Evolutionary conservation across 345 rosid species (phyloP), one percentile per base, ranked within the genome.

Genomic region (Nephelium lappaceum): DNA sequence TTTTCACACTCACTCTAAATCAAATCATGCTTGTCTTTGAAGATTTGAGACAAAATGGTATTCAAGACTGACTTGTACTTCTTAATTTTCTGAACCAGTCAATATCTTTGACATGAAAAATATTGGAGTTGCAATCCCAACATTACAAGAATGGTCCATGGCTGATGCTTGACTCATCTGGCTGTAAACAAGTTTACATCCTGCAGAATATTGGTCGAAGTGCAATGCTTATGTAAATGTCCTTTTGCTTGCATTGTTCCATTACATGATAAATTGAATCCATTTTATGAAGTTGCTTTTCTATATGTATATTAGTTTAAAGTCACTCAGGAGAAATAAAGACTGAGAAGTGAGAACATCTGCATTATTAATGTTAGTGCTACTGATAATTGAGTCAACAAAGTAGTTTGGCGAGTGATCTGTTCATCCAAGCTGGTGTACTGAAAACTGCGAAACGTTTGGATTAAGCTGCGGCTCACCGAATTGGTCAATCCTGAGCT

Each of bases 71-170:
- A 75, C 72, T 4, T 23, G 51, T 51, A 36, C 65, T 43, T 16
- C 12, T n/a, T 21, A 15, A 5, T 70, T 38, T 45, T 68, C 12
- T 64, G 75, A 58, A 67, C 62, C 93, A 95, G 97, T 91, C 67
- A 95, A 93, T 84, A 78, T 95, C 43, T 80, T 80, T 10, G 98
- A 95, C 93, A 93, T 91, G 94, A 83, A 84, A 87, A 93, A 93
- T 62, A 75, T 91, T 11, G 96, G 95, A 70, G 92, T 92, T 67
- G 83, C 86, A 42, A 83, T 91, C 43, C 88, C 84, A 67, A 84
- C 93, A 16, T 81, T 93, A 63, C 84, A 84, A 74, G 94, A 93
- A 68, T 93, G 98, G 96, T 83, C 82, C 23, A 78, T 84, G 63
- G 74, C 82, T 68, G 81, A 75, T 43, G 81, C 67, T 27, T 83